These are phyloP conservation scores for Mortierella sp. DNA, from an alignment of 371 early-diverging fungal species.

Conservation along the genomic window DNA sequence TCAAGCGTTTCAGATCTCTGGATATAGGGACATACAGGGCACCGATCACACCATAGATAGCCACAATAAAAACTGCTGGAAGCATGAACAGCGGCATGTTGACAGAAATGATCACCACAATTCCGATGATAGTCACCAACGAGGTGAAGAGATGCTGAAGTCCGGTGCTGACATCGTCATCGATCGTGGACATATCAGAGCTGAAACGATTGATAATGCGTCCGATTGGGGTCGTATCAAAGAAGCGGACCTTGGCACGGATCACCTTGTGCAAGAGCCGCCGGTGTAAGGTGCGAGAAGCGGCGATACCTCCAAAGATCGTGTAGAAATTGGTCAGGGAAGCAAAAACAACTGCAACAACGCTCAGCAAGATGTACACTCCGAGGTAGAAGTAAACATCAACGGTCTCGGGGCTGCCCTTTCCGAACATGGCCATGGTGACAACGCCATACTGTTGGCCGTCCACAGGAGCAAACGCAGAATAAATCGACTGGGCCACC, in stretches of 20 bases:
- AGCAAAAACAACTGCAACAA: constrained; percentile 48
- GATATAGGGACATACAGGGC: constrained; percentile 75
- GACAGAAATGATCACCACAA: constrained; percentile 69
- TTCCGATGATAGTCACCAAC: constrained; percentile 65
- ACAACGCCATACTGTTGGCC: constrained; percentile 11
- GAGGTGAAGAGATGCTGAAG: constrained; percentile 57
- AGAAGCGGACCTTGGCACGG: constrained; percentile 78
- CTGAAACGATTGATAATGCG: constrained; percentile 89
- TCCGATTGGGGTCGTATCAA: constrained; percentile 88
- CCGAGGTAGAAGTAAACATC: constrained; percentile 58
- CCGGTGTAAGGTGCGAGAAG: constrained; percentile 58
- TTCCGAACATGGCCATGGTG: constrained; percentile 34
- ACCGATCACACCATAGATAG: constrained; percentile 63
- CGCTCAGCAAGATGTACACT: constrained; percentile 61
- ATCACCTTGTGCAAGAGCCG: constrained; percentile 61
- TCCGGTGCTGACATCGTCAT: constrained; percentile 59
- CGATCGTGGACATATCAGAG: constrained; percentile 65
- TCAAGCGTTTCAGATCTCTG: constrained; percentile 84
- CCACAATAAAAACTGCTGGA: constrained; percentile 51
- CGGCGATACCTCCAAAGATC: constrained; percentile 59
- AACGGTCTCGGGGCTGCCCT: constrained; percentile 34
- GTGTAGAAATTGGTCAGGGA: constrained; percentile 53
- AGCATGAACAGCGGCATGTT: constrained; percentile 72
- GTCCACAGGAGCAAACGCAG: constrained; percentile 27
- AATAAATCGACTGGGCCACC: constrained; percentile 35